Evolutionary conservation across 2,329 filamentous ascomycete genomes (phyloP).

Genomic region (Xylariaceae sp.): DNA sequence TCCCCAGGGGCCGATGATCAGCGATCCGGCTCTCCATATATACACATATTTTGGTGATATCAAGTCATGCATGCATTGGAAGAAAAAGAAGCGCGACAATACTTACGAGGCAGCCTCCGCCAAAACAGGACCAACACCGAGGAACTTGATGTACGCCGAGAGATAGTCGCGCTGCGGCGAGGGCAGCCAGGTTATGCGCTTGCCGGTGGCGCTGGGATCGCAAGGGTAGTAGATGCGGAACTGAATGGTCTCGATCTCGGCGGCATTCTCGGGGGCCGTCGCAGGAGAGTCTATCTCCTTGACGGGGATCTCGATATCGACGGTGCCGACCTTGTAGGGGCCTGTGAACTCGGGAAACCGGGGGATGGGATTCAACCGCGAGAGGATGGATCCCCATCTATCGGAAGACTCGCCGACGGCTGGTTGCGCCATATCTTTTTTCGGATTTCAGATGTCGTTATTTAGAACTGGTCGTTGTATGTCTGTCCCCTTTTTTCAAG

Average conservation of each 20-base stretch:
- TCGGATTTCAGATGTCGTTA: neutral
- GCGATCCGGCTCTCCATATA: neutral
- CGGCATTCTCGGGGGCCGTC: slow-evolving; percentile 47
- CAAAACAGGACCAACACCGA: slow-evolving; percentile 57
- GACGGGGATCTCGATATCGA: slow-evolving; percentile 75
- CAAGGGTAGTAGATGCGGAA: slow-evolving; percentile 82
- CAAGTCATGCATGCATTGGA: neutral
- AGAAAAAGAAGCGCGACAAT: slow-evolving; percentile 25
- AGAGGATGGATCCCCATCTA: slow-evolving; percentile 45
- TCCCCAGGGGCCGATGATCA: slow-evolving; percentile 7
- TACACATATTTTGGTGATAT: neutral
- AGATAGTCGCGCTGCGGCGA: slow-evolving; percentile 69
- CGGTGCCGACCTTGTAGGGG: slow-evolving; percentile 70
- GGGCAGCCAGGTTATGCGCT: slow-evolving; percentile 70
- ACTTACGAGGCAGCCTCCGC: slow-evolving; percentile 57
- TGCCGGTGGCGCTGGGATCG: slow-evolving; percentile 45
- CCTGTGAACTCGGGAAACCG: slow-evolving; percentile 71
- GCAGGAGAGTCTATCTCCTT: slow-evolving; percentile 52
- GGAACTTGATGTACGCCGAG: slow-evolving; percentile 69
- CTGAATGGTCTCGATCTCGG: slow-evolving; percentile 64
- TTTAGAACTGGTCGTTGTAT: neutral
- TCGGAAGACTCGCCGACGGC: slow-evolving; percentile 23
- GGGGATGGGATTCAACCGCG: slow-evolving; percentile 61
- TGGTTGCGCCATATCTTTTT: slow-evolving; percentile 22
- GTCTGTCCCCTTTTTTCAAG: neutral